phyloP scores from a whole-genome alignment of 1,139 yeast genomes.

The Maudiozyma humilis region DNA sequence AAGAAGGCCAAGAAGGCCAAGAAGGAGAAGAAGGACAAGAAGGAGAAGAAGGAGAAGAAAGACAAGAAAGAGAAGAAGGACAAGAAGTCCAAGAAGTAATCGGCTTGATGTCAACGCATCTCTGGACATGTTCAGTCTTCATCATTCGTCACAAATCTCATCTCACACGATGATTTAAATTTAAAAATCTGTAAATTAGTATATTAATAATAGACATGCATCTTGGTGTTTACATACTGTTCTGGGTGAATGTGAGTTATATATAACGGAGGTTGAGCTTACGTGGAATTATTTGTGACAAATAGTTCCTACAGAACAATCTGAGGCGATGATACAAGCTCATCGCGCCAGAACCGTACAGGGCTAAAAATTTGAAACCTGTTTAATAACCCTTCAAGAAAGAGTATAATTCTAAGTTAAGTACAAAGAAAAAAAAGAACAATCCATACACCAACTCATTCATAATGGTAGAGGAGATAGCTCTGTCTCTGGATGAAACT shows the following conservation, averaged over 20 bases:
- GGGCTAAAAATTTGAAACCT: not conserved
- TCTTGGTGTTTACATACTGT: conserved; percentile 1
- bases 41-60: conserved; percentile 42
- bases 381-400: too few species aligned
- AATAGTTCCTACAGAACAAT: too few species aligned
- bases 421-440: too few species aligned
- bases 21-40: conserved; percentile 36
- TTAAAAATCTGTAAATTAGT: conserved; percentile 16
- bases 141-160: conserved; percentile 1
- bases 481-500: conserved; percentile 44
- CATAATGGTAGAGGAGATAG: conserved; percentile 28
- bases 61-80: conserved; percentile 34
- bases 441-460: too few species aligned
- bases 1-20: conserved; percentile 35
- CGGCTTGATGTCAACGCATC: not conserved
- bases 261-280: too few species aligned
- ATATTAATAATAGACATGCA: conserved; percentile 2
- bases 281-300: too few species aligned
- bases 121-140: not conserved
- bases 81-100: conserved; percentile 16
- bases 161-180: not conserved
- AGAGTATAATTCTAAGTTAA: too few species aligned
- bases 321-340: not conserved
- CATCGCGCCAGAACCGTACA: not conserved
- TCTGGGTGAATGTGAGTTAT: too few species aligned